Base-by-base conservation (phyloP, 1,284 basidiomycete genomes). In the Microbotryum silenes-acaulis region DNA sequence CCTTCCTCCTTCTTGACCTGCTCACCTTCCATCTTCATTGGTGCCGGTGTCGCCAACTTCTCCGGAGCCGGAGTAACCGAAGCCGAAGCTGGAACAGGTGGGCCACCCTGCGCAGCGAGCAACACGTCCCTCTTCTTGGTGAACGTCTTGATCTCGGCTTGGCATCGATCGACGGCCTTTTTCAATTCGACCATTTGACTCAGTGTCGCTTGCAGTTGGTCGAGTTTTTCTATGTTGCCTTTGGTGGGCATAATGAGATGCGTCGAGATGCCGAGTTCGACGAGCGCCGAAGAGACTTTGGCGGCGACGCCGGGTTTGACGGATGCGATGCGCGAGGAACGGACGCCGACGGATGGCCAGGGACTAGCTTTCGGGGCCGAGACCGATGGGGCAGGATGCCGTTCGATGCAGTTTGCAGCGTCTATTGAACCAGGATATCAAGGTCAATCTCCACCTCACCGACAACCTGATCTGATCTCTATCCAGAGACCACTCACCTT, bases 241-340 rank as follows among this genome's bases (percentile, higher is more conserved):
- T 83, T 81, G 2, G 92, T 94, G 18, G 92, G 91, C 90, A 96
- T 94, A 66, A 93, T 87, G 56, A 96, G 81, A 16, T 87, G 82
- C 64, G 84, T 80, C n/a, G 80, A 81, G 45, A 93, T 78, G 16
- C 86, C 85, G 20, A 92, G 79, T 74, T 94, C 89, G 20, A 80
- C 75, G 25, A 96, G 80, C 18, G 85, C 80, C 62, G 87, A 84
- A 4, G 82, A 80, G 69, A 93, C 83, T 31, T 78, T 87, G 82
- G 61, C 83, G 4, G 83, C 82, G n/a, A 86, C 79, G 50, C 83
- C 81, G 3, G 84, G 78, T 74, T 89, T 92, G 23, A 89, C 86
- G 44, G 79, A 75, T 0, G 90, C 86, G 48, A 93, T 79, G 73
- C 89, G 91, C 73, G 84, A 85, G 8, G 88, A 89, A 27, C 91